These are phyloP conservation scores for Ogataea dorogensis DNA, from an alignment of 805 yeast species.

Conservation along the genomic window DNA sequence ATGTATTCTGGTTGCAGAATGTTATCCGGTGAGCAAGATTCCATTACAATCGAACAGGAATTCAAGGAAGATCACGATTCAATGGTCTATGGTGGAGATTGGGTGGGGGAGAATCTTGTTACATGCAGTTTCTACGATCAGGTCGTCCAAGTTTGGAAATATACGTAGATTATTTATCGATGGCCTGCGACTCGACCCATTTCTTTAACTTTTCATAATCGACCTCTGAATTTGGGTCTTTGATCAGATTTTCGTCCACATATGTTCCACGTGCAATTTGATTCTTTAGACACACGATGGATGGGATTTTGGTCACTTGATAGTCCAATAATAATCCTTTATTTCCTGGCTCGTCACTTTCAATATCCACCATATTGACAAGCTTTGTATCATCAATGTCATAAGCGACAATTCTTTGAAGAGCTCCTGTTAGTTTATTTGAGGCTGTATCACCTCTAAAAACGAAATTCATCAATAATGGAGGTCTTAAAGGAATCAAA, in stretches of 20 bases:
- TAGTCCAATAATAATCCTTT: conserved; percentile 58
- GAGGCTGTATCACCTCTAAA: conserved; percentile 60
- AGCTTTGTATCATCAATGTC: conserved; percentile 41
- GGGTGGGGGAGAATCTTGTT: conserved; percentile 59
- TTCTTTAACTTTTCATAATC: conserved; percentile 43
- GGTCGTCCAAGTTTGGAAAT: conserved; percentile 72
- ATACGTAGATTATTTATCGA: conserved; percentile 20
- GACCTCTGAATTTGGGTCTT: conserved; percentile 34
- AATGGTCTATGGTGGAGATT: conserved; percentile 95
- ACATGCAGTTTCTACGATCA: conserved; percentile 94
- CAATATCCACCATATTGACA: conserved; percentile 68
- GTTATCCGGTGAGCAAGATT: conserved; percentile 37
- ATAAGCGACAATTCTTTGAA: conserved; percentile 50
- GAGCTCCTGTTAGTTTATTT: conserved; percentile 59
- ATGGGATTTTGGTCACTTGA: conserved; percentile 54
- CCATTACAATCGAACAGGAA: conserved; percentile 37
- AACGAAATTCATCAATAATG: conserved; percentile 71
- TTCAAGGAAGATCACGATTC: conserved; percentile 76
- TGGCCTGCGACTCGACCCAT: conserved; percentile 45
- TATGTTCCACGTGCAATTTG: conserved; percentile 54
- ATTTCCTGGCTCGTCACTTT: conserved; percentile 64
- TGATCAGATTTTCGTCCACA: conserved; percentile 30
- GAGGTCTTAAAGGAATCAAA: conserved; percentile 50
- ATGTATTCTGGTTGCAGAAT: conserved; percentile 95
- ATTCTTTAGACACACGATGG: conserved; percentile 62